These are phyloP conservation scores for Mycena polygramma DNA, from an alignment of 768 basidiomycete genomes.

Conservation along the genomic window DNA sequence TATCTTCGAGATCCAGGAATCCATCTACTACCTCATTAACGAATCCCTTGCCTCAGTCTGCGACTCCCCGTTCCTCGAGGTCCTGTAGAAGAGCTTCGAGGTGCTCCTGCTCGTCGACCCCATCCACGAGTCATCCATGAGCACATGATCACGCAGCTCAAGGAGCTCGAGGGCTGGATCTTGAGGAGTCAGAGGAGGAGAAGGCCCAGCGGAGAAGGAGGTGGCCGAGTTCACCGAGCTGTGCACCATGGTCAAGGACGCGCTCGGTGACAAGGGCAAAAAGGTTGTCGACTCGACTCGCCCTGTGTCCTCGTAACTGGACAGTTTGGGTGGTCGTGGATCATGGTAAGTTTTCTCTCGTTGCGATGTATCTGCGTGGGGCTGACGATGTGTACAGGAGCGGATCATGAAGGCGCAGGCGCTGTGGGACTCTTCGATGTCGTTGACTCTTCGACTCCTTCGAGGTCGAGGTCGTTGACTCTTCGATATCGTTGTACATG, in stretches of 20 bases:
- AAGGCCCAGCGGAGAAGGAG: slow-evolving; percentile 93
- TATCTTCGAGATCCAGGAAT: slow-evolving; percentile 86
- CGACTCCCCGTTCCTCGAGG: slow-evolving; percentile 99
- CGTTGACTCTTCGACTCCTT: no score
- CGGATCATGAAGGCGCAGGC: slow-evolving; percentile 99
- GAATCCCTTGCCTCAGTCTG: slow-evolving; percentile 92
- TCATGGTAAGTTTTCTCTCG: slow-evolving; percentile 77
- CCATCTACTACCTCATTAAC: slow-evolving; percentile 99
- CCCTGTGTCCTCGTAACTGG: slow-evolving; percentile 98
- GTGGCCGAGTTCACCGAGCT: slow-evolving; percentile 86
- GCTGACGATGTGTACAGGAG: slow-evolving; percentile 60
- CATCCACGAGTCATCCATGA: slow-evolving; percentile 99
- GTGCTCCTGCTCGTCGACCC: slow-evolving; percentile 98
- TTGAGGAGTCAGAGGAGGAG: slow-evolving; percentile 99
- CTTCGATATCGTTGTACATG: no score
- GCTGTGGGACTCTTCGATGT: slow-evolving; percentile 96
- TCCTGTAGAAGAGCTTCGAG: slow-evolving; percentile 99
- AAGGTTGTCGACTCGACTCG: slow-evolving; percentile 98
- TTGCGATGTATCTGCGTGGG: neutral
- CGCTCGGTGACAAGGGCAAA: slow-evolving; percentile 99
- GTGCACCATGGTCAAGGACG: slow-evolving; percentile 96
- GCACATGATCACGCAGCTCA: slow-evolving; percentile 98
- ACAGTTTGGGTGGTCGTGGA: slow-evolving; percentile 99
- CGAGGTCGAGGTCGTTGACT: no score
- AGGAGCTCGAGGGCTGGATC: slow-evolving; percentile 85